These are phyloP conservation scores for Wallacemonas collosoma DNA, from an alignment of 208 protist species.

Conservation along the genomic window DNA sequence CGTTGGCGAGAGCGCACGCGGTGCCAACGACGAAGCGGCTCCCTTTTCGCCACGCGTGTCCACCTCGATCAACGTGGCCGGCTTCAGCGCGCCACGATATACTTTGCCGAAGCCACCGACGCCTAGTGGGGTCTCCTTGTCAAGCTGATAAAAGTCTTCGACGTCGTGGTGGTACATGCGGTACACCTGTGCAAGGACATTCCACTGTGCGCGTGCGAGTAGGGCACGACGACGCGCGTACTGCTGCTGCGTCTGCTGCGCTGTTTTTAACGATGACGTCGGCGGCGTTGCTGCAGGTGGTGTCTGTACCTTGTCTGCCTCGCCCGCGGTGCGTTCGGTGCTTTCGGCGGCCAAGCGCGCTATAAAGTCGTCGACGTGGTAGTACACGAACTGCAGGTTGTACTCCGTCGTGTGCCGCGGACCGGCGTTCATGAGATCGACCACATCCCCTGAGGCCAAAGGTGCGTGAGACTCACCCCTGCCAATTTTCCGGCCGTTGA, in stretches of 20 bases:
- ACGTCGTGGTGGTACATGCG: slow-evolving; percentile 53
- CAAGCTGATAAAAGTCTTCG: slow-evolving; percentile 48
- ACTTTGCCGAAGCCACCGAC: slow-evolving; percentile 51
- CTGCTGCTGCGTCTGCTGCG: not conserved
- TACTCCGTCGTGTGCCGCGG: slow-evolving; percentile 33
- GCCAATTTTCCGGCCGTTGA: slow-evolving; percentile 39
- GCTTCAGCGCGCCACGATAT: slow-evolving; percentile 35
- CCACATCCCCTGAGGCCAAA: slow-evolving; percentile 34
- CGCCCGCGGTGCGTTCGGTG: not conserved
- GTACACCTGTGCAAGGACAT: slow-evolving; percentile 40
- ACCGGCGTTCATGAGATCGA: slow-evolving; percentile 55
- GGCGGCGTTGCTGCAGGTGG: not conserved
- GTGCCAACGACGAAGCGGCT: not conserved
- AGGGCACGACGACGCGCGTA: slow-evolving; percentile 26
- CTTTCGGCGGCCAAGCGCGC: slow-evolving; percentile 17
- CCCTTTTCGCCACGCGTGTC: too few relatives aligned
- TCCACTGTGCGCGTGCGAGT: slow-evolving; percentile 41
- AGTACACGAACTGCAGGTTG: slow-evolving; percentile 49
- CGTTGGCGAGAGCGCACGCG: not conserved
- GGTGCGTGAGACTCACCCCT: slow-evolving; percentile 26
- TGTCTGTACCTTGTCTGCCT: not conserved
- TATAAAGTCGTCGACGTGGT: slow-evolving; percentile 27
- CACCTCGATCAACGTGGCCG: not conserved
- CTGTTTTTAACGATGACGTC: not conserved
- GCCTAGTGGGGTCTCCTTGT: slow-evolving; percentile 34